Evolutionary conservation across 768 basidiomycete genomes (phyloP).

Genomic region (Suillus sp.): DNA sequence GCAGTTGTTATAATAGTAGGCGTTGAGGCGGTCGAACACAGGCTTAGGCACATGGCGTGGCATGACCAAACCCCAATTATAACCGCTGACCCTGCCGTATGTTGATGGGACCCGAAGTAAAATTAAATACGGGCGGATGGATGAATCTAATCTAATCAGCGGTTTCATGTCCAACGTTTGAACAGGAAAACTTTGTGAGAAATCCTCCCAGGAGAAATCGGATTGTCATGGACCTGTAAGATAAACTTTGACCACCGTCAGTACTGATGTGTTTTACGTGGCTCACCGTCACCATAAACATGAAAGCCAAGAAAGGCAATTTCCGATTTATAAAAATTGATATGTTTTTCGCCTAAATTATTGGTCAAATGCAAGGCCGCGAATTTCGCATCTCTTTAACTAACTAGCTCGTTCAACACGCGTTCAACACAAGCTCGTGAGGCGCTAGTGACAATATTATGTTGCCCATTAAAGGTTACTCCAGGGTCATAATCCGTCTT

Average conservation of each 20-base stretch:
- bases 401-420: neutral
- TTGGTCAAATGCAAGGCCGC: neutral
- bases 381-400: neutral
- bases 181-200: neutral
- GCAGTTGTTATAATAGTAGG: conserved; percentile 8
- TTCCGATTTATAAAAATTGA: neutral
- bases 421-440: neutral
- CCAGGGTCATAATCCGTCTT: neutral
- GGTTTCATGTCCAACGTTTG: neutral
- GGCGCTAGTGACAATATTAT: neutral
- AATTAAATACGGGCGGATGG: neutral
- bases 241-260: neutral
- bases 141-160: conserved; percentile 13
- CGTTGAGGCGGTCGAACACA: conserved; percentile 10
- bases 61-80: conserved; percentile 14
- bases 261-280: neutral
- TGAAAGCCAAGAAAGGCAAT: neutral
- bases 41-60: conserved; percentile 8
- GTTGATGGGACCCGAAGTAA: conserved; percentile 6
- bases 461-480: neutral
- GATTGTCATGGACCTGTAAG: neutral
- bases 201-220: neutral
- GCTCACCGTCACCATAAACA: neutral
- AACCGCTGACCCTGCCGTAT: conserved; percentile 10
- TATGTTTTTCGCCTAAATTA: neutral